phyloP scores from a whole-genome alignment of 2,329 filamentous ascomycete genomes.

The Sarocladium strictum region DNA sequence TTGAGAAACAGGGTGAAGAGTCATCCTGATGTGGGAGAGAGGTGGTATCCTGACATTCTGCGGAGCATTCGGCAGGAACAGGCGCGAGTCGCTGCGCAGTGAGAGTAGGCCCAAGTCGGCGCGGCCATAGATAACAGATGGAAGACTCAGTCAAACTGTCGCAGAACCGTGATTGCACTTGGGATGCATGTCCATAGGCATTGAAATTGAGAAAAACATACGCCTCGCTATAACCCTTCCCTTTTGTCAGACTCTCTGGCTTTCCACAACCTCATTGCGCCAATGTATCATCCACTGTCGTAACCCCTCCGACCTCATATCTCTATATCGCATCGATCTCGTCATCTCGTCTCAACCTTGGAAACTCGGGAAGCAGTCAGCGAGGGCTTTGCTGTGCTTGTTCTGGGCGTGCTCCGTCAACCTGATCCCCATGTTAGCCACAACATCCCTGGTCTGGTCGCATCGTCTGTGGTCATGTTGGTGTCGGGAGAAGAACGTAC shows the following conservation, averaged over 20 bases:
- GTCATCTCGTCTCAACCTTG: constrained; percentile 9
- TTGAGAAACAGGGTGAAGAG: constrained; percentile 80
- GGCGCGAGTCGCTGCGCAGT: constrained; percentile 25
- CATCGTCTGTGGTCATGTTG: too few species aligned
- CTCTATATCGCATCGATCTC: not conserved
- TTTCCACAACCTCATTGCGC: not conserved
- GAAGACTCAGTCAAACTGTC: too few species aligned
- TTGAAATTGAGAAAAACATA: constrained; percentile 6
- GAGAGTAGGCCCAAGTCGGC: not conserved
- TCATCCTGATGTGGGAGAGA: constrained; percentile 79
- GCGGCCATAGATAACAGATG: too few species aligned
- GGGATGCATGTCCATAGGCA: constrained; percentile 2
- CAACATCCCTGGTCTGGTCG: too few species aligned
- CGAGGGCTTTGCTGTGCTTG: constrained; percentile 68
- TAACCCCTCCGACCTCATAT: not conserved
- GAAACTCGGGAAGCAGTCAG: constrained; percentile 63
- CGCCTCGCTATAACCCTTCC: constrained; percentile 8
- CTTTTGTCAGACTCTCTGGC: not conserved
- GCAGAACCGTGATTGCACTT: too few species aligned
- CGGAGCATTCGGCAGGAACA: constrained; percentile 54
- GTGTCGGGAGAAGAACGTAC: constrained; percentile 35
- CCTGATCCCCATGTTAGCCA: constrained; percentile 26
- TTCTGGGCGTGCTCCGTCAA: constrained; percentile 67
- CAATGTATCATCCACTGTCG: not conserved
- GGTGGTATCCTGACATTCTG: constrained; percentile 67